Evolutionary conservation across 2,329 filamentous ascomycete species (phyloP).

Genomic region (Blumeria hordei): DNA sequence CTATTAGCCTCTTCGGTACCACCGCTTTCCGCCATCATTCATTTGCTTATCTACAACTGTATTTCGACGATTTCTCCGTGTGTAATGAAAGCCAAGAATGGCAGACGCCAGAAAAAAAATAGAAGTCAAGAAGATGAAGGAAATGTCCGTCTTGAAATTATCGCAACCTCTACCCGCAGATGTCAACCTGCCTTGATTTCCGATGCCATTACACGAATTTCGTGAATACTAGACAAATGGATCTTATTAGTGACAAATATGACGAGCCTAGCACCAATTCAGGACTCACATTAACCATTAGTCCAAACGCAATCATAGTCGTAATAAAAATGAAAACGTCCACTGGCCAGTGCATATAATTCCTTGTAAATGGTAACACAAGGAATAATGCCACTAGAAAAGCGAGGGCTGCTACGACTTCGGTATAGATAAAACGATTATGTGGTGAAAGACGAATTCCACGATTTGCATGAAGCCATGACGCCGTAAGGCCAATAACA

Average conservation of each 20-base stretch:
- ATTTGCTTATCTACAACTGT: neutral
- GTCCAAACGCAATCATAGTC: constrained; percentile 30
- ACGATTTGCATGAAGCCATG: constrained; percentile 29
- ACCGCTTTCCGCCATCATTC: neutral
- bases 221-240: constrained; percentile 28
- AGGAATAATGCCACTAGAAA: constrained; percentile 47
- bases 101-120: constrained; percentile 9
- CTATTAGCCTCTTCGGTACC: neutral
- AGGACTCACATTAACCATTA: constrained; percentile 20
- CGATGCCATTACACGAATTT: constrained; percentile 57
- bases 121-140: constrained; percentile 9
- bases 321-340: constrained; percentile 43
- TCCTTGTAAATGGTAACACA: constrained; percentile 43
- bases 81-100: constrained; percentile 5
- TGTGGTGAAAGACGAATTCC: constrained; percentile 26
- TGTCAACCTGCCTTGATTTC: constrained; percentile 62
- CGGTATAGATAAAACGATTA: constrained; percentile 50
- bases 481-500: constrained; percentile 43
- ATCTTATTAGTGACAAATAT: neutral
- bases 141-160: constrained; percentile 35
- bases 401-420: constrained; percentile 43
- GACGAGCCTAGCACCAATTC: neutral
- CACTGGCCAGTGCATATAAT: constrained; percentile 45
- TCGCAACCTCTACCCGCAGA: constrained; percentile 42
- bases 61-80: neutral